phyloP scores from a whole-genome alignment of 176 grass and related monocot species.

The Carex myosuroides region DNA sequence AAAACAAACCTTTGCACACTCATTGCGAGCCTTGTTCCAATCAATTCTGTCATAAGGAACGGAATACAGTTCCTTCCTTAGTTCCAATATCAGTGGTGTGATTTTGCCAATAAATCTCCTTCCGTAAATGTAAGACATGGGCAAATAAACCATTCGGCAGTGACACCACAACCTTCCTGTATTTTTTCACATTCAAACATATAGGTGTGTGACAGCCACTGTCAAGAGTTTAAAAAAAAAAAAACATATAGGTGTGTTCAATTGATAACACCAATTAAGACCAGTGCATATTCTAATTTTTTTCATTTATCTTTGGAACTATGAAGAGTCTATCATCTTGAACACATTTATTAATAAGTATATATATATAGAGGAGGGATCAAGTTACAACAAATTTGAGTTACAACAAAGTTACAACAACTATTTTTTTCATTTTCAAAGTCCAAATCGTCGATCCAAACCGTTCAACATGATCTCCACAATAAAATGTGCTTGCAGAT shows the following conservation, averaged over 20 bases:
- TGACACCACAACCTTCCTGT: conserved; percentile 93
- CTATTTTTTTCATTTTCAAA: too few species aligned
- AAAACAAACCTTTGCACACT: conserved; percentile 79
- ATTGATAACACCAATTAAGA: background rate
- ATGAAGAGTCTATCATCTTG: background rate
- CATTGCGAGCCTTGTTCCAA: conserved; percentile 86
- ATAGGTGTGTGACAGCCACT: background rate
- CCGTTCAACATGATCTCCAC: too few species aligned
- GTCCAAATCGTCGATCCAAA: too few species aligned
- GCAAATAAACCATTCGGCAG: conserved; percentile 92
- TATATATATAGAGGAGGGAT: too few species aligned
- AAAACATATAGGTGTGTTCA: background rate
- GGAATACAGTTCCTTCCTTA: conserved; percentile 71
- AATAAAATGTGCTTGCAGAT: too few species aligned
- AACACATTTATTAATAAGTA: too few species aligned
- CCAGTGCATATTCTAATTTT: background rate
- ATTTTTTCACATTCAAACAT: background rate
- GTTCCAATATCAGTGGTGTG: conserved; percentile 47
- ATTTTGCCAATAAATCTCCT: conserved; percentile 77
- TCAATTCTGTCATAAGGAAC: conserved; percentile 53
- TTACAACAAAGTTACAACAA: too few species aligned
- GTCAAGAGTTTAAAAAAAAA: too few species aligned
- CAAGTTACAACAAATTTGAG: too few species aligned
- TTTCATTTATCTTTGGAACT: background rate
- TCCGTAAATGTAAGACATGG: conserved; percentile 93